Evolutionary conservation across 2,329 filamentous ascomycete genomes (phyloP).

Genomic region (Cercospora sp.): DNA sequence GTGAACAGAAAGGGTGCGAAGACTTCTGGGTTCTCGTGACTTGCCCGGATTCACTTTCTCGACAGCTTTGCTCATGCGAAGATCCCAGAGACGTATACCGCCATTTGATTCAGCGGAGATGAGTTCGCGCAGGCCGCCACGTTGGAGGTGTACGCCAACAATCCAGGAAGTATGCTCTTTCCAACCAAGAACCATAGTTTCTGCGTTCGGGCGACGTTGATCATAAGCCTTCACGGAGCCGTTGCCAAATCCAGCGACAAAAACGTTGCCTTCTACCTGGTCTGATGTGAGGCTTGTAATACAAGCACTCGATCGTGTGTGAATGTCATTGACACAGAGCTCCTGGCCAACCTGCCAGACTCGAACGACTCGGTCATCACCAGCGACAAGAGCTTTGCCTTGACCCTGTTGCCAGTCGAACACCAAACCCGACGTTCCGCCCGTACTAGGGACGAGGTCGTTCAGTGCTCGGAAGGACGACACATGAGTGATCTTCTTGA

Average conservation of each 20-base stretch:
- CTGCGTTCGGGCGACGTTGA: slow-evolving; percentile 78
- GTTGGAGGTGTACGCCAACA: slow-evolving; percentile 93
- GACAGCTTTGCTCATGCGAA: slow-evolving; percentile 62
- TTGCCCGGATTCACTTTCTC: slow-evolving; percentile 50
- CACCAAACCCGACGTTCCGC: slow-evolving; percentile 86
- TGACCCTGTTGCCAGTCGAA: slow-evolving; percentile 99
- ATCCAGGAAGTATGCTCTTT: slow-evolving; percentile 96
- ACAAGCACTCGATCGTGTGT: slow-evolving; percentile 89
- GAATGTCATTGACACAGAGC: slow-evolving; percentile 89
- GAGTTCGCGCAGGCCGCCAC: slow-evolving; percentile 87
- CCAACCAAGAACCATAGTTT: slow-evolving; percentile 95
- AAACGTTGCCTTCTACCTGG: slow-evolving; percentile 95
- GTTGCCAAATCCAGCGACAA: slow-evolving; percentile 94
- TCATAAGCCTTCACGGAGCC: slow-evolving; percentile 94
- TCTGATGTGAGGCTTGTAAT: slow-evolving; percentile 95
- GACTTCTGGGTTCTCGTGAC: slow-evolving; percentile 37
- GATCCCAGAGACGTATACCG: slow-evolving; percentile 94
- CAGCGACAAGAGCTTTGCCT: slow-evolving; percentile 89
- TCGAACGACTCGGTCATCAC: slow-evolving; percentile 90
- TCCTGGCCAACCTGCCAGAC: slow-evolving; percentile 96
- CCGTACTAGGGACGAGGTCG: slow-evolving; percentile 87
- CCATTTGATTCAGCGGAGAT: slow-evolving; percentile 89
- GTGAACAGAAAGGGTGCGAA: slow-evolving; percentile 82
- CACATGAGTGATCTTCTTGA: slow-evolving; percentile 76
- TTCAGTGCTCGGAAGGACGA: slow-evolving; percentile 89